Evolutionary conservation across 306 rosid species (phyloP), one percentile per base, ranked within the genome.

Genomic region (Parietaria judaica): DNA sequence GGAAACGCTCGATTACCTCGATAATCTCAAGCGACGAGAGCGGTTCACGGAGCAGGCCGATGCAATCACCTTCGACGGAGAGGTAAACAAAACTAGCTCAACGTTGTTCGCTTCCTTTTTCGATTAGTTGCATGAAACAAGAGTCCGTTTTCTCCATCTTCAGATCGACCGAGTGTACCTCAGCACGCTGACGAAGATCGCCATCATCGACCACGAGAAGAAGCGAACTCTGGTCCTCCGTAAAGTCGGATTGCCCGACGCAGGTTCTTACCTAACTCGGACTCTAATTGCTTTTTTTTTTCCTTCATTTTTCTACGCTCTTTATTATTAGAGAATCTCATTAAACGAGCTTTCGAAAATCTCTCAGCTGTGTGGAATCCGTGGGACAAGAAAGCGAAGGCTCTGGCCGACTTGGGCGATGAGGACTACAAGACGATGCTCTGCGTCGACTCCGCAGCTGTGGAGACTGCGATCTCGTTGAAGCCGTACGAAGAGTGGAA

Each of bases 1-100:
- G 77, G 95, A 87, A 75, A 87, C 95, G 15, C 86, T 87, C 36
- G 91, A 87, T 70, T 87, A 82, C 79, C 67, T 81, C 7, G 95
- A 87, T 68, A 80, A 81, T 68, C 76, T 84, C 65, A 67, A 65
- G 66, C 69, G 65, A 41, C 69, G 80, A 63, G 60, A 73, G 62
- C 79, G 89, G 72, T 84, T 79, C 80, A 87, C 95, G 8, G 95
- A 87, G 57, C 95, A 87, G 56, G 95, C 89, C 46, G 95, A 87
- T 76, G 92, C 95, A 59, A 71, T 87, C 46, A 87, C 92, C 6
- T 82, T 87, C 48, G 95, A 87, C 60, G 86, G 83, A 0, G 80
- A 87, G 89, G 95, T 87, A 73, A 58, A 13, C 58, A 63, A 66
- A 59, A 49, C 13, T 49, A 7, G 13, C 3, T n/a, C 2, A 49